These are phyloP conservation scores for Candida krabiensis DNA, from an alignment of 805 yeast species.

Conservation along the genomic window DNA sequence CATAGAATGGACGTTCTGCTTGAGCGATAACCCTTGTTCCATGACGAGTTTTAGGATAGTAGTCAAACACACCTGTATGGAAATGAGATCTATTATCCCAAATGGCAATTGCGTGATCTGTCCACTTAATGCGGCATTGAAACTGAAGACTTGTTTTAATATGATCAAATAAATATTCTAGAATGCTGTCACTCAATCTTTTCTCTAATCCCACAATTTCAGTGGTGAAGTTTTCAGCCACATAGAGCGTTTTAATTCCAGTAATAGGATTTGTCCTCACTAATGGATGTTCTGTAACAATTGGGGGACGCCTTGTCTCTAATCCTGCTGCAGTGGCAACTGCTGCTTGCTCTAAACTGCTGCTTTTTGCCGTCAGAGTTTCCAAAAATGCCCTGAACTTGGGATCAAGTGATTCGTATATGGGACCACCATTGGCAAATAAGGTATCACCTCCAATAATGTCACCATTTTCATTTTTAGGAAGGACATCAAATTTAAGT, in stretches of 20 bases:
- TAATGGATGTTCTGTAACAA: slow-evolving; percentile 56
- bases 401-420: slow-evolving; percentile 67
- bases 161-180: slow-evolving; percentile 43
- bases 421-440: slow-evolving; percentile 64
- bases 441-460: slow-evolving; percentile 67
- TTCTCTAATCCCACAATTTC: slow-evolving; percentile 51
- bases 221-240: slow-evolving; percentile 48
- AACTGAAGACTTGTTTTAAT: slow-evolving; percentile 48
- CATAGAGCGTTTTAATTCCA: slow-evolving; percentile 55
- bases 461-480: slow-evolving; percentile 21
- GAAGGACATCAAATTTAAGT: slow-evolving; percentile 55
- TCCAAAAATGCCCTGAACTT: slow-evolving; percentile 54
- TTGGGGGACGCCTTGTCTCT: slow-evolving; percentile 42
- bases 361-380: slow-evolving; percentile 64
- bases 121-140: slow-evolving; percentile 53
- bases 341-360: slow-evolving; percentile 48
- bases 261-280: slow-evolving; percentile 63
- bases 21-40: slow-evolving; percentile 22
- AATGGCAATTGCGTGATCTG: slow-evolving; percentile 46
- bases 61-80: slow-evolving; percentile 34
- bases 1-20: slow-evolving; percentile 36
- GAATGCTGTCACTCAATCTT: slow-evolving; percentile 44
- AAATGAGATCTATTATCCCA: slow-evolving; percentile 62
- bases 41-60: slow-evolving; percentile 20
- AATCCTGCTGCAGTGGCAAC: slow-evolving; percentile 43